phyloP scores from a whole-genome alignment of 2,329 filamentous ascomycete species.

The Pseudogymnoascus sp. region DNA sequence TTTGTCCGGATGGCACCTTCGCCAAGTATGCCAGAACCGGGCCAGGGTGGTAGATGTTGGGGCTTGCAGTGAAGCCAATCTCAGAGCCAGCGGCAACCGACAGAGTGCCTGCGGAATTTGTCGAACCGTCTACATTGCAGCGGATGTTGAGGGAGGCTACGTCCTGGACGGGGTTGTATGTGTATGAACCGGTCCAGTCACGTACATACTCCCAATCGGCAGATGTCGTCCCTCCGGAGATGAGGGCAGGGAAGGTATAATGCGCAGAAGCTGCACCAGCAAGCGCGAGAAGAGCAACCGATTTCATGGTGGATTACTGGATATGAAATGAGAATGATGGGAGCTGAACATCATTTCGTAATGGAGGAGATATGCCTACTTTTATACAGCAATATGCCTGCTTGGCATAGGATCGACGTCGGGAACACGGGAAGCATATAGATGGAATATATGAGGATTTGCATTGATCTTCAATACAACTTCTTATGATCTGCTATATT shows the following conservation, averaged over 20 bases:
- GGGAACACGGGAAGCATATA: not conserved
- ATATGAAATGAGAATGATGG: not conserved
- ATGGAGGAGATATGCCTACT: not conserved
- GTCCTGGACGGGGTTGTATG: constrained; percentile 23
- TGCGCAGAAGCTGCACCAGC: constrained; percentile 22
- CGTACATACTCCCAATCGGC: constrained; percentile 24
- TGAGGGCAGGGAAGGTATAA: constrained; percentile 22
- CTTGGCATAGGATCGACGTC: not conserved
- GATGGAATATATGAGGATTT: not conserved
- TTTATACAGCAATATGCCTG: not conserved
- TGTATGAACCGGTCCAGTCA: constrained; percentile 26
- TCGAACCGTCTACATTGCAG: constrained; percentile 33
- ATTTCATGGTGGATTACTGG: not conserved
- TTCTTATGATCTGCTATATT: not conserved
- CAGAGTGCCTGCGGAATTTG: constrained; percentile 18
- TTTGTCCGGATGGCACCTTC: not conserved
- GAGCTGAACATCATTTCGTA: not conserved
- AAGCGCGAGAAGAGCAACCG: constrained; percentile 19
- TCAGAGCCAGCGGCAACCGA: constrained; percentile 25
- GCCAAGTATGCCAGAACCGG: constrained; percentile 22
- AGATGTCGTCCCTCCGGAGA: constrained; percentile 18
- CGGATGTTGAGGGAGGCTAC: constrained; percentile 36
- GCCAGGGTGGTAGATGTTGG: constrained; percentile 27
- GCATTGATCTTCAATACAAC: not conserved
- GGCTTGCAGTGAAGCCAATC: constrained; percentile 22